These are phyloP conservation scores for Saccharomycopsis olivae DNA, from an alignment of 805 yeast genomes.

Conservation along the genomic window DNA sequence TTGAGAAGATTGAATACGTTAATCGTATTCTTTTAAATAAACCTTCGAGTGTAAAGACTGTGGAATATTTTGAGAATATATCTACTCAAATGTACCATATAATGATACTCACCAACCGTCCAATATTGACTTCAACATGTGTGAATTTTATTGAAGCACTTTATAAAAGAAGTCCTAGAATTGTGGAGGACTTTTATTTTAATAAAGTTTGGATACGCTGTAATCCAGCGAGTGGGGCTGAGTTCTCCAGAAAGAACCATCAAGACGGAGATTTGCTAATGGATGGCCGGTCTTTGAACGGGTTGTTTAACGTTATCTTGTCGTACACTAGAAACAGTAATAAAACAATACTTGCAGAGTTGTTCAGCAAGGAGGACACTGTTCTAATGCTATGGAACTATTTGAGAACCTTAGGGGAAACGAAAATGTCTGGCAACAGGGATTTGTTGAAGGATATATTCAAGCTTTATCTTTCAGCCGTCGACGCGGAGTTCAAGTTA, in stretches of 20 bases:
- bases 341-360: slow-evolving; percentile 25
- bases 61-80: slow-evolving; percentile 44
- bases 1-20: slow-evolving; percentile 57
- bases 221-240: not conserved
- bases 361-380: too few relatives aligned
- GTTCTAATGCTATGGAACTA: slow-evolving; percentile 36
- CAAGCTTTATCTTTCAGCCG: slow-evolving; percentile 24
- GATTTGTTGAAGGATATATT: slow-evolving; percentile 23
- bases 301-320: slow-evolving; percentile 52
- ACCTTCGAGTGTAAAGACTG: slow-evolving; percentile 41
- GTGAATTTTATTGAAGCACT: slow-evolving; percentile 43
- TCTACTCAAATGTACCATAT: slow-evolving; percentile 55
- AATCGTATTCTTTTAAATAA: slow-evolving; percentile 53
- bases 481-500: not conserved
- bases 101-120: slow-evolving; percentile 49
- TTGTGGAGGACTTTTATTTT: slow-evolving; percentile 51
- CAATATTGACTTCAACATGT: slow-evolving; percentile 46
- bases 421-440: slow-evolving; percentile 22
- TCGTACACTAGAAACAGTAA: slow-evolving; percentile 43
- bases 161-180: slow-evolving; percentile 37
- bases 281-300: slow-evolving; percentile 42
- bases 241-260: slow-evolving; percentile 9
- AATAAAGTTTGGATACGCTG: slow-evolving; percentile 32
- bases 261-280: slow-evolving; percentile 27
- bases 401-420: slow-evolving; percentile 26